Percentiles rank a stretch among this genome's conserved stretches.
These are phyloP conservation scores for Pichia norvegensis DNA, from an alignment of 1,139 yeast genomes.

Conservation along the genomic window DNA sequence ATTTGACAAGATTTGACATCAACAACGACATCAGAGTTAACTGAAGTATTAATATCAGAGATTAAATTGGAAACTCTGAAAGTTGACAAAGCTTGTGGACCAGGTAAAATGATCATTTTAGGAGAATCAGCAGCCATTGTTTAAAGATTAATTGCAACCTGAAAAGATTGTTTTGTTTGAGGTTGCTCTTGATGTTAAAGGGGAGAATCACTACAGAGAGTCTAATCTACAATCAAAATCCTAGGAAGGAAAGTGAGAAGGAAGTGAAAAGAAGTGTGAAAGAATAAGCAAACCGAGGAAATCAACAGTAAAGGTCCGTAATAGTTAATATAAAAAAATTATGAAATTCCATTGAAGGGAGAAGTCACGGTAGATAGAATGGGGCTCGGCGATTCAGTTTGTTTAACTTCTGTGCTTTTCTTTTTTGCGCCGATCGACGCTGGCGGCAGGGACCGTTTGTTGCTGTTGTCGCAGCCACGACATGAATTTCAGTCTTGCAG, in stretches of 20 bases:
- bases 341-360: background rate
- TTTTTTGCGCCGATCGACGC: background rate
- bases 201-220: background rate
- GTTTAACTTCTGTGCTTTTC: too few relatives aligned
- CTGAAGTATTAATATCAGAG: constrained; percentile 63
- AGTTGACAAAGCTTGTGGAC: constrained; percentile 83
- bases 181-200: background rate
- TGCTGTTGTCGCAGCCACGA: background rate
- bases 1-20: constrained; percentile 68
- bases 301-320: background rate
- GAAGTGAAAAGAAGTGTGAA: background rate
- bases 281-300: too few relatives aligned
- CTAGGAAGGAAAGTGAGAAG: background rate
- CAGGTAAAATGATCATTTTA: constrained; percentile 62
- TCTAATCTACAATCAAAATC: background rate
- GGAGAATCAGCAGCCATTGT: constrained; percentile 5
- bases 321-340: background rate
- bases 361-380: background rate
- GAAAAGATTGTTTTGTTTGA: background rate
- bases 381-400: too few relatives aligned
- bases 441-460: background rate
- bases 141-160: background rate
- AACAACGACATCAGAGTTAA: constrained; percentile 57
- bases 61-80: constrained; percentile 73
- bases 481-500: background rate